These are phyloP conservation scores for Nannizziopsis arthrosporioides DNA, from an alignment of 2,329 filamentous ascomycete genomes.

Conservation along the genomic window DNA sequence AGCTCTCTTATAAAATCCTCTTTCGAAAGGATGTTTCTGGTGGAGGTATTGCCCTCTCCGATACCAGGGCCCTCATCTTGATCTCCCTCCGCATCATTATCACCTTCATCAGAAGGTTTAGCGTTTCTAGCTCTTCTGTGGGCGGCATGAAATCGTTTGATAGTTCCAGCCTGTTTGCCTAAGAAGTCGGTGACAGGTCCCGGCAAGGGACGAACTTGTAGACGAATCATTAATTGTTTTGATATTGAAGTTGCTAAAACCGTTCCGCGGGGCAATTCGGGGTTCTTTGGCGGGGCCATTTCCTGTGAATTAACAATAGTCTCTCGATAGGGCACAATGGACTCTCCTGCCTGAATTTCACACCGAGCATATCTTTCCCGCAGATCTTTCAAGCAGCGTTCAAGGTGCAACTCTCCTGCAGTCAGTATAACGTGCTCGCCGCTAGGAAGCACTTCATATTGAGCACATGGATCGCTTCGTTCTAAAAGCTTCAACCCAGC, in stretches of 20 bases:
- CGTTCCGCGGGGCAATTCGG: slow-evolving; percentile 72
- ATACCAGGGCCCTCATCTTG: slow-evolving; percentile 34
- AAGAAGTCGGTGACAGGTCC: slow-evolving; percentile 71
- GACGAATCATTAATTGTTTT: slow-evolving; percentile 67
- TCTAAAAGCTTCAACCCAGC: slow-evolving; percentile 73
- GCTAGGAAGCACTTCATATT: slow-evolving; percentile 85
- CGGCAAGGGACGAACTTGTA: slow-evolving; percentile 71
- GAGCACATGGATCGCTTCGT: slow-evolving; percentile 87
- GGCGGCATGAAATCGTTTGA: slow-evolving; percentile 61
- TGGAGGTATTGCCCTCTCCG: slow-evolving; percentile 47
- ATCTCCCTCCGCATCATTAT: slow-evolving; percentile 10
- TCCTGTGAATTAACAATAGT: slow-evolving; percentile 78
- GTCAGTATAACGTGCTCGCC: slow-evolving; percentile 93
- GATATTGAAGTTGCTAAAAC: slow-evolving; percentile 66
- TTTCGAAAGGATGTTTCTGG: slow-evolving; percentile 52
- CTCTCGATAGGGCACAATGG: slow-evolving; percentile 92
- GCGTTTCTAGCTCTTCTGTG: slow-evolving; percentile 48
- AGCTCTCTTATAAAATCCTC: slow-evolving; percentile 69
- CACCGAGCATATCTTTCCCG: slow-evolving; percentile 86
- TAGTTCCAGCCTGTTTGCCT: slow-evolving; percentile 62
- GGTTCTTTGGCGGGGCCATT: slow-evolving; percentile 80
- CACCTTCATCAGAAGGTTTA: slow-evolving; percentile 23
- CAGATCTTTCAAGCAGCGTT: slow-evolving; percentile 85
- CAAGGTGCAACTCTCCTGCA: slow-evolving; percentile 85
- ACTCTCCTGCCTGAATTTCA: slow-evolving; percentile 84